Evolutionary conservation across 257 asterid genomes (phyloP).

Genomic region (Solanum pennellii): DNA sequence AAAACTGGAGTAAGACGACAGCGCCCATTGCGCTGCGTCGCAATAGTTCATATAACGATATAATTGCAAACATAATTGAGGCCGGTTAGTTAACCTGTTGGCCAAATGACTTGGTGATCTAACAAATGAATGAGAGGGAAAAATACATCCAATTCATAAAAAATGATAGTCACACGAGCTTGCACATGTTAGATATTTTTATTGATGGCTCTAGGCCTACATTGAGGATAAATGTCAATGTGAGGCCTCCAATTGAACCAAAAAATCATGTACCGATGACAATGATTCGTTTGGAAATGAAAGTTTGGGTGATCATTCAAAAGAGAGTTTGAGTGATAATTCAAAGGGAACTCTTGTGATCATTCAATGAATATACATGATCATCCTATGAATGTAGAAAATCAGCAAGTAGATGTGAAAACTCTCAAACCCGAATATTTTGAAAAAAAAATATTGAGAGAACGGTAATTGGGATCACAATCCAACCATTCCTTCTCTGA

Average conservation of each 20-base stretch:
- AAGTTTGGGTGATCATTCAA: not conserved
- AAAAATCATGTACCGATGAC: not conserved
- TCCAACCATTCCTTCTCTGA: not conserved
- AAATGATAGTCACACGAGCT: not conserved
- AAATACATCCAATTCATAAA: not conserved
- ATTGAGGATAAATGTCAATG: not conserved
- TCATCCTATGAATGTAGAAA: not conserved
- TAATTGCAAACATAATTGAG: too few relatives aligned
- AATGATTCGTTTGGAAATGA: not conserved
- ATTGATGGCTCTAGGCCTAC: too few relatives aligned
- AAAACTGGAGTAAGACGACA: too few relatives aligned
- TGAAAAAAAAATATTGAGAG: not conserved
- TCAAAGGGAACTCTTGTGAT: not conserved
- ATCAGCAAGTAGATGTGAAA: not conserved
- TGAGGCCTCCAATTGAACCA: not conserved
- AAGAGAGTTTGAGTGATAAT: not conserved
- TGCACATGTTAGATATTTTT: not conserved
- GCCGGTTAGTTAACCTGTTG: too few relatives aligned
- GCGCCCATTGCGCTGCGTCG: too few relatives aligned
- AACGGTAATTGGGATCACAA: not conserved
- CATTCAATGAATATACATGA: not conserved
- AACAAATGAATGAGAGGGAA: not conserved
- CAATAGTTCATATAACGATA: too few relatives aligned
- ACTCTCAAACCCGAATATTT: not conserved
- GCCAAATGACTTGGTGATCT: not conserved